A percentile compares a stretch with the other conserved stretches of the same genome.
Evolutionary conservation across 768 basidiomycete species (phyloP).

Genomic region (Boletus sp.): DNA sequence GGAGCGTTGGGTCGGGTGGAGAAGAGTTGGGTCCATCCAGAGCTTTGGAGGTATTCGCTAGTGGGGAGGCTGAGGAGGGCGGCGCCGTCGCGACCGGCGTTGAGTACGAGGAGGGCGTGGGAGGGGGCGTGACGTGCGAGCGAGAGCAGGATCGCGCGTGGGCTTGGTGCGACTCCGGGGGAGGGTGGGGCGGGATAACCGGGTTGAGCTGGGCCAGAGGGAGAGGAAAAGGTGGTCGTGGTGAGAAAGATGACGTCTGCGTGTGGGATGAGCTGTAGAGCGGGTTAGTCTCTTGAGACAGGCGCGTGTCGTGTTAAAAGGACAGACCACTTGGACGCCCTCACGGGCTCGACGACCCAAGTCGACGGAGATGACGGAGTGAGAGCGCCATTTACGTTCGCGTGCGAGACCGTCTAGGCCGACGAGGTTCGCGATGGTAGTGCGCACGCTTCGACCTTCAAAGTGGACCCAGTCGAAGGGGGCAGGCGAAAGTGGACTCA

Average conservation of each 20-base stretch:
- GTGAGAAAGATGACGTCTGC: constrained; percentile 76
- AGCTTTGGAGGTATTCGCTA: constrained; percentile 82
- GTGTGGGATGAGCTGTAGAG: constrained; percentile 67
- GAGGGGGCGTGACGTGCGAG: constrained; percentile 62
- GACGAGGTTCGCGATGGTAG: constrained; percentile 71
- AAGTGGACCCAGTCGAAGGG: constrained; percentile 89
- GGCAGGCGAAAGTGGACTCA: constrained; percentile 58
- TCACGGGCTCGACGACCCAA: constrained; percentile 70
- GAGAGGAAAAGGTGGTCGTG: constrained; percentile 25
- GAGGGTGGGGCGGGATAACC: constrained; percentile 29
- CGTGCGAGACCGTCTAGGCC: constrained; percentile 79
- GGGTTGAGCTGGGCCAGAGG: not conserved
- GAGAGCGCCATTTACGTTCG: constrained; percentile 79
- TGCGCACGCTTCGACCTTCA: constrained; percentile 76
- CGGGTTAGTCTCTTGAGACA: not conserved
- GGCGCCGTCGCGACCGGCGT: constrained; percentile 78
- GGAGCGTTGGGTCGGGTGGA: not conserved
- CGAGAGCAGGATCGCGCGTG: constrained; percentile 75
- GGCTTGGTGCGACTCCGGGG: constrained; percentile 51
- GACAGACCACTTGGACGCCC: constrained; percentile 74
- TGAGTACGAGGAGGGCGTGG: constrained; percentile 76
- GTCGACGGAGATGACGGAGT: constrained; percentile 80
- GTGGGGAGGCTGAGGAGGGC: constrained; percentile 81
- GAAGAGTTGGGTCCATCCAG: constrained; percentile 55
- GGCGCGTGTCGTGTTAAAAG: not conserved